Evolutionary conservation across 2,329 filamentous ascomycete genomes (phyloP).

Genomic region (Aulographum hederae): DNA sequence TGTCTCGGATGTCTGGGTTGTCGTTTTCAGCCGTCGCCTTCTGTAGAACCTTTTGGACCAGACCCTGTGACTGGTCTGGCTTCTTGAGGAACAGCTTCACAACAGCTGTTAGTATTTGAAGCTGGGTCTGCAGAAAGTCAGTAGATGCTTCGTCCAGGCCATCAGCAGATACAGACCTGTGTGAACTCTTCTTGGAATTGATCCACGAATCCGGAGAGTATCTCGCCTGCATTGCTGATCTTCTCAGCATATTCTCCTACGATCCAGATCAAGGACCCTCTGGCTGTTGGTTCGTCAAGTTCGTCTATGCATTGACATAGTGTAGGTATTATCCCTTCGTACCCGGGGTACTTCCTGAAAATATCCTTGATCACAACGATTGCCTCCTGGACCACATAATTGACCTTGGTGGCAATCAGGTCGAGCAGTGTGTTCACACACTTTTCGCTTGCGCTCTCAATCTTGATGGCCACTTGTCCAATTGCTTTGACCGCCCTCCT

Average conservation of each 20-base stretch:
- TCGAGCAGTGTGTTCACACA: slow-evolving; percentile 89
- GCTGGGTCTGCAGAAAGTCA: slow-evolving; percentile 49
- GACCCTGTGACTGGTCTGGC: slow-evolving; percentile 71
- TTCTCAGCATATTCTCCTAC: slow-evolving; percentile 98
- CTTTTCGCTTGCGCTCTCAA: slow-evolving; percentile 84
- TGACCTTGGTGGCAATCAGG: slow-evolving; percentile 91
- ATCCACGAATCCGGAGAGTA: slow-evolving; percentile 78
- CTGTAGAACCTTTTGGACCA: slow-evolving; percentile 91
- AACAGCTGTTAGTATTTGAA: slow-evolving; percentile 91
- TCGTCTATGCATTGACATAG: slow-evolving; percentile 95
- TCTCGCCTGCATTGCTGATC: slow-evolving; percentile 96
- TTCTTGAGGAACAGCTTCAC: slow-evolving; percentile 97
- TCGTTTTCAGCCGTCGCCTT: slow-evolving; percentile 86
- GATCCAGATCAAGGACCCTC: slow-evolving; percentile 92
- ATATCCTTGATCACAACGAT: slow-evolving; percentile 99
- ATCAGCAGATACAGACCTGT: slow-evolving; percentile 39
- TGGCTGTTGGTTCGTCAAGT: slow-evolving; percentile 79
- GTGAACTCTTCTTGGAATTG: slow-evolving; percentile 93
- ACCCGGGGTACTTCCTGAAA: slow-evolving; percentile 90
- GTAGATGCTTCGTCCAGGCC: background rate
- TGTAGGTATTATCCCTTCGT: slow-evolving; percentile 93
- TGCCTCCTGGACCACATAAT: slow-evolving; percentile 96
- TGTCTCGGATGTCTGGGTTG: slow-evolving; percentile 91
- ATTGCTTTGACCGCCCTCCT: slow-evolving; percentile 88
- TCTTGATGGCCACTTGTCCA: slow-evolving; percentile 96